These are phyloP conservation scores for Lentinula sp. DNA, from an alignment of 768 basidiomycete genomes.

Conservation along the genomic window DNA sequence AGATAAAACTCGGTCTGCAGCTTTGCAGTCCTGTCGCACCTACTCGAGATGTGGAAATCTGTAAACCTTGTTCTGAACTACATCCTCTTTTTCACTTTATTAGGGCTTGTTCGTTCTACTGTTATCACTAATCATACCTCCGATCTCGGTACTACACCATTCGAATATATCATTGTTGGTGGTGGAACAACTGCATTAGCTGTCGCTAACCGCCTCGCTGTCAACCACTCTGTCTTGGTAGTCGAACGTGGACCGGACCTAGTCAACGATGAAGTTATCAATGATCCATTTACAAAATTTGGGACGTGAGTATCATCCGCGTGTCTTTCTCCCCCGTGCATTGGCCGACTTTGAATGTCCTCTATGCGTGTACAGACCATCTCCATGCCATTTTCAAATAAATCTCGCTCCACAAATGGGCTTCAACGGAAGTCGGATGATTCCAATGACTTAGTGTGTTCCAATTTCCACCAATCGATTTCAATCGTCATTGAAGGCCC, in stretches of 20 bases:
- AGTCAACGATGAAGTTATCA: constrained; percentile 7
- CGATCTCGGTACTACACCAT: constrained; percentile 1
- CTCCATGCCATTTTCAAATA: not conserved
- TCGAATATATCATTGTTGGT: constrained; percentile 12
- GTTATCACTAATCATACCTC: constrained; percentile 13
- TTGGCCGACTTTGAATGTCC: too few relatives aligned
- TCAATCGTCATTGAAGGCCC: not conserved
- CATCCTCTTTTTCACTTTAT: not conserved
- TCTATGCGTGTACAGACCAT: not conserved
- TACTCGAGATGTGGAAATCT: not conserved
- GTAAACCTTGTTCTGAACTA: not conserved
- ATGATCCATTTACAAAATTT: not conserved
- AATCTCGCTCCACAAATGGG: constrained; percentile 11
- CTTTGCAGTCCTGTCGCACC: not conserved
- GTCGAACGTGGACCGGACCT: constrained; percentile 23
- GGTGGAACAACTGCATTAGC: constrained; percentile 17
- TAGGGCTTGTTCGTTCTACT: not conserved
- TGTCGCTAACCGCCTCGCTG: constrained; percentile 18
- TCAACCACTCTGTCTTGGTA: constrained; percentile 14
- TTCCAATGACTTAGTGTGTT: constrained; percentile 7
- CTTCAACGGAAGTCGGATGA: constrained; percentile 4
- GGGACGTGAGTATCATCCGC: not conserved
- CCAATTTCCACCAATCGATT: not conserved
- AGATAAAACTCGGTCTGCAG: not conserved
- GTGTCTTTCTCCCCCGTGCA: not conserved